A percentile compares a stretch with the other conserved stretches of the same genome.
phyloP scores from a whole-genome alignment of 345 rosid genomes.

The Syzygium aromaticum region DNA sequence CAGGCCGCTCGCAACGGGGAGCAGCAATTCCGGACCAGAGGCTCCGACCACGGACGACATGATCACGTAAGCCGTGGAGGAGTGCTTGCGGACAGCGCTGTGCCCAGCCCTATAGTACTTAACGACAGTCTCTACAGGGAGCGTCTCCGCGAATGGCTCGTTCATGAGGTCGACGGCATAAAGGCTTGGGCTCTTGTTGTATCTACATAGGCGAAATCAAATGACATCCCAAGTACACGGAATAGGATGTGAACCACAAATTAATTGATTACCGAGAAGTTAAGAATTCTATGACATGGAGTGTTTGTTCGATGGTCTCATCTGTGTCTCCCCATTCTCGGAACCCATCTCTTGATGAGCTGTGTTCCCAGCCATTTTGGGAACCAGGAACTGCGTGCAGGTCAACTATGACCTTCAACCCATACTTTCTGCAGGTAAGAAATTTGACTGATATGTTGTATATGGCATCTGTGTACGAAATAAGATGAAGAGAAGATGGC shows the following conservation, averaged over 20 bases:
- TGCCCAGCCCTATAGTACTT: constrained; percentile 40
- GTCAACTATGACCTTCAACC: constrained; percentile 35
- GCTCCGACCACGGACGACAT: constrained; percentile 32
- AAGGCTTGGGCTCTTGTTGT: constrained; percentile 33
- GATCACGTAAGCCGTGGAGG: constrained; percentile 35
- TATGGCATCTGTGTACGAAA: no score
- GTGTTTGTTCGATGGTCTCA: constrained; percentile 30
- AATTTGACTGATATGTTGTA: no score
- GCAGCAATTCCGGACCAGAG: constrained; percentile 29
- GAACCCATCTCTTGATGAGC: constrained; percentile 46
- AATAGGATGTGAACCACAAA: not conserved
- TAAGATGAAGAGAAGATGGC: not conserved
- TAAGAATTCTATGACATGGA: constrained; percentile 39
- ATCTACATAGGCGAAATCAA: not conserved
- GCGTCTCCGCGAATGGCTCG: constrained; percentile 27
- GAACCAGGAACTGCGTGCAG: constrained; percentile 59
- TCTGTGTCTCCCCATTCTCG: constrained; percentile 50
- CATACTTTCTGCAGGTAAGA: constrained; percentile 27
- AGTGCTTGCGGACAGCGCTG: constrained; percentile 31
- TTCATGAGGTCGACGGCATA: constrained; percentile 20
- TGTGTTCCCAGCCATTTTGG: constrained; percentile 49
- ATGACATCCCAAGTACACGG: not conserved
- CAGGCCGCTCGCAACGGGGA: constrained; percentile 27
- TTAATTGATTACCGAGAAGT: constrained; percentile 28
- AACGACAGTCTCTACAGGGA: not conserved